Percentiles rank a stretch among this genome's conserved stretches.
These are phyloP conservation scores for Lactarius akahatsu DNA, from an alignment of 768 basidiomycete genomes.

Conservation along the genomic window DNA sequence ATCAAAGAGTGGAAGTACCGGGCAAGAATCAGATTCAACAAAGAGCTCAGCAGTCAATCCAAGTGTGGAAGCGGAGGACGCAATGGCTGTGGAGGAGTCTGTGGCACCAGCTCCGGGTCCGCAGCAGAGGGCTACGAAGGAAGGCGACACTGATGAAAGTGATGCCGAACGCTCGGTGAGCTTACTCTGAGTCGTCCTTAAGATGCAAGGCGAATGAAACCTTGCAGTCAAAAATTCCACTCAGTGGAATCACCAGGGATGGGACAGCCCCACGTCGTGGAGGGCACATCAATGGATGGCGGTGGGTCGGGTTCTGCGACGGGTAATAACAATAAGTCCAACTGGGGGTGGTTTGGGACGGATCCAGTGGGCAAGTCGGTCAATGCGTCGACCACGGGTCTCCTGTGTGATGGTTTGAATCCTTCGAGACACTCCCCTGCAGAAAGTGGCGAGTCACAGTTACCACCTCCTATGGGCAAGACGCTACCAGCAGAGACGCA, in stretches of 20 bases:
- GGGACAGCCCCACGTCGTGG: neutral
- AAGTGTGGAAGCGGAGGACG: neutral
- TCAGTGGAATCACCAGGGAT: neutral
- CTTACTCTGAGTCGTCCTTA: neutral
- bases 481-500: neutral
- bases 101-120: neutral
- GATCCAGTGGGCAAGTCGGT: neutral
- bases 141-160: neutral
- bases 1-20: no score
- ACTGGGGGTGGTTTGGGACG: no score
- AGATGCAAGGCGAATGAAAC: neutral
- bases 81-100: neutral
- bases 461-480: neutral
- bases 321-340: no score
- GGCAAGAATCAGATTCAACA: neutral
- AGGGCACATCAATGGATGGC: no score
- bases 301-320: neutral
- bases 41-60: neutral
- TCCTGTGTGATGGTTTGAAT: neutral
- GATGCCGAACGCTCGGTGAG: neutral
- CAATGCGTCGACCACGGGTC: slow-evolving; percentile 16
- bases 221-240: neutral
- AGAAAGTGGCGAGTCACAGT: neutral
- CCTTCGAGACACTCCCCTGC: neutral
- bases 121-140: neutral